These are phyloP conservation scores for Globisporangium splendens DNA, from an alignment of 352 stramenopile species.

Conservation along the genomic window DNA sequence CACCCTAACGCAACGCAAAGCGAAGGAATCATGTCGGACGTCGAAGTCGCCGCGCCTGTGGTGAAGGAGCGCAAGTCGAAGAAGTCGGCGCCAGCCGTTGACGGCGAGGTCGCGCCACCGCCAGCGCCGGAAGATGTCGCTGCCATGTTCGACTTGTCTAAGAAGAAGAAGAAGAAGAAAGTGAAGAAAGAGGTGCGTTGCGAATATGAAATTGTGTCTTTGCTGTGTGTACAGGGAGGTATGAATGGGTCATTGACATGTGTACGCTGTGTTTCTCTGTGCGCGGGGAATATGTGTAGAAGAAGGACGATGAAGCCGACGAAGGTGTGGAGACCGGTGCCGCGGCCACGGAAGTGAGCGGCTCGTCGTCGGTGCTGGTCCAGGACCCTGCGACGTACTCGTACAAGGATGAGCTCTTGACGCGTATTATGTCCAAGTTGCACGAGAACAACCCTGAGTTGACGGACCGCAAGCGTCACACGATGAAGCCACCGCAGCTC, in stretches of 20 bases:
- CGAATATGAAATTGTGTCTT: slow-evolving; percentile 8
- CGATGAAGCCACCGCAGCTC: slow-evolving; percentile 88
- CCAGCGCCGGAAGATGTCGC: slow-evolving; percentile 83
- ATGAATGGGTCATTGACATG: neutral
- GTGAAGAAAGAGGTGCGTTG: slow-evolving; percentile 73
- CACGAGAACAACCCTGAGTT: slow-evolving; percentile 96
- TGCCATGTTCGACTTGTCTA: slow-evolving; percentile 87
- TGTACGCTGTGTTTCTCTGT: neutral
- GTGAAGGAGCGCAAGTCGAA: slow-evolving; percentile 33
- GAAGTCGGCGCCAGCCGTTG: slow-evolving; percentile 24
- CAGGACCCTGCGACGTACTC: slow-evolving; percentile 92
- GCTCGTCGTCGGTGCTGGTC: slow-evolving; percentile 54
- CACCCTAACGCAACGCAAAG: slow-evolving; percentile 4
- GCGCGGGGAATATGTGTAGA: slow-evolving; percentile 21
- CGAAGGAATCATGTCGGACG: slow-evolving; percentile 43
- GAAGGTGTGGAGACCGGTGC: slow-evolving; percentile 16
- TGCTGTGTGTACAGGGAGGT: neutral
- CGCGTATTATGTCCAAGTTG: slow-evolving; percentile 92
- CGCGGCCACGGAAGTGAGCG: slow-evolving; percentile 32
- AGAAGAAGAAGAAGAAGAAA: slow-evolving; percentile 94
- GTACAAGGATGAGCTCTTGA: slow-evolving; percentile 94
- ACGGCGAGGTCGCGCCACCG: slow-evolving; percentile 38
- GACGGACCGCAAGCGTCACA: slow-evolving; percentile 93
- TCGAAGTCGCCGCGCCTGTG: slow-evolving; percentile 25
- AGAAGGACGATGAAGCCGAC: slow-evolving; percentile 51